Evolutionary conservation across 2,329 filamentous ascomycete species (phyloP).

Genomic region (Aureobasidium mangrovei): DNA sequence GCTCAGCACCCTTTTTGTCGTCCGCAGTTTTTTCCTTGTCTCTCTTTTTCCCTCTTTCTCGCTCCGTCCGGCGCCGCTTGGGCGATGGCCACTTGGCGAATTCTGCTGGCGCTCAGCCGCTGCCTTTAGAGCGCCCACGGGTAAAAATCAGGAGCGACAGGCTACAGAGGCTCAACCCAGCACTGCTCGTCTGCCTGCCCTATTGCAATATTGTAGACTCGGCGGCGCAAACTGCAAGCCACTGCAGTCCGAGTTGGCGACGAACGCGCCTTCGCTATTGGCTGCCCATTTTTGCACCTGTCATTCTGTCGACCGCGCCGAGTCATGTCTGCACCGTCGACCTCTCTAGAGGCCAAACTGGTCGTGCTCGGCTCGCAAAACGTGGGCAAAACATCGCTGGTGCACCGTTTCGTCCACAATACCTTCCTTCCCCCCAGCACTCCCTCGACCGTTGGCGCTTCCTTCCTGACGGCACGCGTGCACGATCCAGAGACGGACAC

Average conservation of each 20-base stretch:
- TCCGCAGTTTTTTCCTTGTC: background rate
- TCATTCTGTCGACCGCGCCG: background rate
- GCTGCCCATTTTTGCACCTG: background rate
- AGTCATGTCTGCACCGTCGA: conserved; percentile 7
- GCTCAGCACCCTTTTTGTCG: background rate
- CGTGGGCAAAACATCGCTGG: conserved; percentile 70
- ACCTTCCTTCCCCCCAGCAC: conserved; percentile 52
- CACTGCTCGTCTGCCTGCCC: background rate
- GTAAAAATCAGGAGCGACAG: conserved; percentile 1
- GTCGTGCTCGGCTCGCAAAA: conserved; percentile 72
- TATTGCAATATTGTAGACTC: too few relatives aligned
- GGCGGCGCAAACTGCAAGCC: background rate
- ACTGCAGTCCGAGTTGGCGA: background rate
- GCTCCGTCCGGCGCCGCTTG: background rate
- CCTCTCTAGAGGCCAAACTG: conserved; percentile 69
- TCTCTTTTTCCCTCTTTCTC: background rate
- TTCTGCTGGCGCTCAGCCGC: background rate
- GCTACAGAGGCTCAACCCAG: background rate
- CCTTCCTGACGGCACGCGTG: conserved; percentile 57
- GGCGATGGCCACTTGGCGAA: conserved; percentile 10
- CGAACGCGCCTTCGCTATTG: background rate
- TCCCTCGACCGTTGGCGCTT: conserved; percentile 42
- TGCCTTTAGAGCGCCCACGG: background rate
- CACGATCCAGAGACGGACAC: conserved; percentile 75
- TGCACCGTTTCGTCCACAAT: conserved; percentile 67